These are phyloP conservation scores for Medicago truncatula DNA, from an alignment of 306 rosid genomes.

Conservation along the genomic window DNA sequence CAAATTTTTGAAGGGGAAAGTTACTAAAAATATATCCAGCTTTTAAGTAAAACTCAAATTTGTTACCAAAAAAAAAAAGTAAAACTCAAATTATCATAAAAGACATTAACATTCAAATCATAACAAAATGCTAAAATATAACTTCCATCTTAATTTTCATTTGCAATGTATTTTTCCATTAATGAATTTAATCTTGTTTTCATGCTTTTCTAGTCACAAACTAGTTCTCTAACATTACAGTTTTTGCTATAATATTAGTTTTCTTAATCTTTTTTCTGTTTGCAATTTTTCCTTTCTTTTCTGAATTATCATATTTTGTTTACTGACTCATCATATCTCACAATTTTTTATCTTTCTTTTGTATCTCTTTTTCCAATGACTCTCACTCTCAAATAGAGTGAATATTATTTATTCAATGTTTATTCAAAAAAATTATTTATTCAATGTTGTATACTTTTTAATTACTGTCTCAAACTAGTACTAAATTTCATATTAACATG, in stretches of 20 bases:
- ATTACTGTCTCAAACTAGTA: background rate
- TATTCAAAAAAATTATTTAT: too few relatives aligned
- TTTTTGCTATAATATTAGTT: background rate
- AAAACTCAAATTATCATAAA: background rate
- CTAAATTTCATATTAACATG: background rate
- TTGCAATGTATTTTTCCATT: background rate
- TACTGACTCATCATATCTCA: background rate
- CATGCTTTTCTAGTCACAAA: background rate
- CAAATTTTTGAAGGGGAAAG: too few relatives aligned
- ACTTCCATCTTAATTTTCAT: background rate
- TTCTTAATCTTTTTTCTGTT: background rate
- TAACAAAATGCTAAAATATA: background rate
- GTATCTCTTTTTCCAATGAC: too few relatives aligned
- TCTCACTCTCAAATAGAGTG: background rate
- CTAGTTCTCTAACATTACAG: background rate
- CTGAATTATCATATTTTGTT: background rate
- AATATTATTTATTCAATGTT: background rate
- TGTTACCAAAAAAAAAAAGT: too few relatives aligned
- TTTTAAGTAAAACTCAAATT: background rate
- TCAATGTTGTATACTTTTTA: background rate
- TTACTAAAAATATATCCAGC: background rate
- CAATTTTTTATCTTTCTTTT: background rate
- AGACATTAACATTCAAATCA: background rate
- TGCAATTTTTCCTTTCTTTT: background rate
- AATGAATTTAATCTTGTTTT: background rate